Percentiles rank a stretch among this genome's conserved stretches.
Evolutionary conservation across 177 flowering plant species (phyloP).

Genomic region (Vitis hybrid): DNA sequence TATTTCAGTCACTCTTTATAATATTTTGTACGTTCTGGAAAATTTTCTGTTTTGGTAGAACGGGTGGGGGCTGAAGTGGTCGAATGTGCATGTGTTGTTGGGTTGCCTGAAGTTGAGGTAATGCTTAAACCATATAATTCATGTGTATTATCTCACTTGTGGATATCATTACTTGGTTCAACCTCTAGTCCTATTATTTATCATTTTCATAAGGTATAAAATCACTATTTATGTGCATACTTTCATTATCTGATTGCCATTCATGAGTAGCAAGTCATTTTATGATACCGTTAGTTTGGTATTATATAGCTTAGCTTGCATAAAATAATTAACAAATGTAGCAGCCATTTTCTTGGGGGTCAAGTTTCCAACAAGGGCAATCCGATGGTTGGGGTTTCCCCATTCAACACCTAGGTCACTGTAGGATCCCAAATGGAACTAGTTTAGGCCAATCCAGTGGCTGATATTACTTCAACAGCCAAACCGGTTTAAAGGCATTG

Average conservation of each 20-base stretch:
- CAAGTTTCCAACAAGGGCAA: neutral
- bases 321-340: neutral
- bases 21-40: neutral
- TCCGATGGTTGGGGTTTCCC: neutral
- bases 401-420: neutral
- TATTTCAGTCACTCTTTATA: neutral
- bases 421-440: neutral
- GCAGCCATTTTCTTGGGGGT: neutral
- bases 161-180: neutral
- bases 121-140: neutral
- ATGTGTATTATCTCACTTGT: neutral
- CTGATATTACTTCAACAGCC: neutral
- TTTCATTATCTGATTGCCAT: too few relatives aligned
- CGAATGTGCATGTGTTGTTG: slow-evolving; percentile 91
- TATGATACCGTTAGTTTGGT: too few relatives aligned
- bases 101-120: slow-evolving; percentile 78
- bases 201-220: too few relatives aligned
- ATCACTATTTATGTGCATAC: too few relatives aligned
- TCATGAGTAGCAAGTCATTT: too few relatives aligned
- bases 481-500: too few relatives aligned
- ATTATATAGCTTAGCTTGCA: too few relatives aligned
- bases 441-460: neutral
- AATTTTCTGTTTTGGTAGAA: slow-evolving; percentile 37
- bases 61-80: slow-evolving; percentile 80
- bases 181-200: neutral